Base-by-base conservation (phyloP, 805 yeast genomes). In the Cyberlindnera euphorbiae region DNA sequence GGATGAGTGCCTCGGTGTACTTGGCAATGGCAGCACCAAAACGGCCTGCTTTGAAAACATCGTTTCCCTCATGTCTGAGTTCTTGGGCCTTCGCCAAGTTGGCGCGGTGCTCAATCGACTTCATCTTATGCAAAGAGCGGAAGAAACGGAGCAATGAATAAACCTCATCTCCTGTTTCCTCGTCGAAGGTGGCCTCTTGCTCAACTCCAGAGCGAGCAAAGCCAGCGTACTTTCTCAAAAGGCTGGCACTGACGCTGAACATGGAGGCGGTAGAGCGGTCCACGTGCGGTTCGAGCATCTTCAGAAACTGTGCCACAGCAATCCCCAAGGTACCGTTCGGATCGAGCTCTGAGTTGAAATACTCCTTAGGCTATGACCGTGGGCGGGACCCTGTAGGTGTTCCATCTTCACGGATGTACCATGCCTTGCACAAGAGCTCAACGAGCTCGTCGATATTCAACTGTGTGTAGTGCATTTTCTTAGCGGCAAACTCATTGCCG, bases 1-100 rank as follows among this genome's bases (percentile, higher is more conserved):
- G 33, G 9, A 36, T 6, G 4, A 67, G 32, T 6, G 66, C 69
- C 36, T 59, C 56, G 0, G 71, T 63, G 42, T 64, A 67, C 28
- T 44, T 52, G 14, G 59, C 51, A 17, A 67, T 36, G 4, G 72
- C 69, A 2, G 45, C 32, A 13, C 47, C 49, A 26, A 40, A 39
- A n/a, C 36, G 45, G 2, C 45, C 45, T 5, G 39, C 21, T 28
- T 44, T 41, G 33, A 41, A 42, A 2, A 35, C 30, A 3, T 34
- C 42, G 17, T 51, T 51, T 10, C 48, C 56, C 28, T 43, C 37
- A 2, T 32, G 34, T 32, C 55, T 48, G 13, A 49, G 29, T 7
- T 28, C 35, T 10, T 38, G 35, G 4, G 42, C 39, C 27, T 21
- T 39, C 6, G 30, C n/a, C 3, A 39, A 16, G 17, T 38, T 40